Conservation (phyloP, 2,329 filamentous ascomycete species). For the Fusarium buxicola region DNA sequence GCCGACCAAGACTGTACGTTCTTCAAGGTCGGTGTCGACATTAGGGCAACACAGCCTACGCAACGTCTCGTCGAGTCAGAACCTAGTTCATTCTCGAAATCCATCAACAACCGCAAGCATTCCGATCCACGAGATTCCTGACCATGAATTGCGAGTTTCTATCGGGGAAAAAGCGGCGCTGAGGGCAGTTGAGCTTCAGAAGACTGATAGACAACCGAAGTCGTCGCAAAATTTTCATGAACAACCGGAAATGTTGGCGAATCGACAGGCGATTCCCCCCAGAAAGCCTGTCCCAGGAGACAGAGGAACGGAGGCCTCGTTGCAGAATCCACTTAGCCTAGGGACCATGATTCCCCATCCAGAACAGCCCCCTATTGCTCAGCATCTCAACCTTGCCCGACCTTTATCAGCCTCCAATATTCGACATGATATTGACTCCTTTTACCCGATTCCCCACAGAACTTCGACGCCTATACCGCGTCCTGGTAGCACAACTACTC, state of each 20-base stretch:
- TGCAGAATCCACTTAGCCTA: conserved; percentile 46
- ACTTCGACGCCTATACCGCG: conserved; percentile 34
- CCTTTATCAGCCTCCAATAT: conserved; percentile 49
- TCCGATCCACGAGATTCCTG: neutral
- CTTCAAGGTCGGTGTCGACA: conserved; percentile 26
- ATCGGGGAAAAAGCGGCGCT: conserved; percentile 36
- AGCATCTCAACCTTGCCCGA: conserved; percentile 52
- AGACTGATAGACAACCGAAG: conserved; percentile 4
- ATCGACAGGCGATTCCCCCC: conserved; percentile 9
- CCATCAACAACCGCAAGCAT: conserved; percentile 3
- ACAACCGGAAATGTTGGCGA: conserved; percentile 3
- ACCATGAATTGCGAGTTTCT: conserved; percentile 23
- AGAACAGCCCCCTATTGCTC: conserved; percentile 54
- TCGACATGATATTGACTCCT: conserved; percentile 1
- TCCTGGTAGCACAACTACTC: conserved; percentile 48
- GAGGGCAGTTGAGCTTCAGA: conserved; percentile 29
- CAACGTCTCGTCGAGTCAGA: conserved; percentile 16
- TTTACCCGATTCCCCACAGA: neutral
- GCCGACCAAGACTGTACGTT: conserved; percentile 10
- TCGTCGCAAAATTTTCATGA: neutral
- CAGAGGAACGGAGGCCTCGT: conserved; percentile 8
- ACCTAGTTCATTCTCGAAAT: conserved; percentile 3
- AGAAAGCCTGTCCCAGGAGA: conserved; percentile 21
- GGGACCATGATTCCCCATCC: conserved; percentile 54
- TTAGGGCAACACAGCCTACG: conserved; percentile 11